A percentile compares a stretch with the other conserved stretches of the same genome.
Conservation (phyloP, 805 yeast species). For the Grigorovia yakushimaensis region DNA sequence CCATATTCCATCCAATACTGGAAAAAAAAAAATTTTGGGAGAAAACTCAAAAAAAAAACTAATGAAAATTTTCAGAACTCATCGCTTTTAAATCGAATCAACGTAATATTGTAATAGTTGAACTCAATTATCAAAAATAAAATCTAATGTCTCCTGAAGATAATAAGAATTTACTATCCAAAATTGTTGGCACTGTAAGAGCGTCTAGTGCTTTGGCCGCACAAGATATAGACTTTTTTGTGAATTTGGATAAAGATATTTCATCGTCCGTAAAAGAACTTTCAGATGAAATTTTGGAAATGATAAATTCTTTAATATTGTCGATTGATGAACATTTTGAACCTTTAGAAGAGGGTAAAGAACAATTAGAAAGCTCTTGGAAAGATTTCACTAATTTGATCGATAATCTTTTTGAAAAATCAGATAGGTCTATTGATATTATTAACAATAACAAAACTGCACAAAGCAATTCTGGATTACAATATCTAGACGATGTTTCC, state of each 20-base stretch:
- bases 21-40: too few species aligned
- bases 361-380: constrained; percentile 44
- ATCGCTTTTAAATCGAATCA: too few species aligned
- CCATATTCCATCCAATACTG: too few species aligned
- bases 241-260: constrained; percentile 46
- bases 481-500: constrained; percentile 42
- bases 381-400: constrained; percentile 47
- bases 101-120: too few species aligned
- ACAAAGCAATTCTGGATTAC: constrained; percentile 18
- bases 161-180: constrained; percentile 5
- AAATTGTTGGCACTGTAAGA: constrained; percentile 39
- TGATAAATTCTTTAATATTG: constrained; percentile 38
- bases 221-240: constrained; percentile 71
- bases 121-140: too few species aligned
- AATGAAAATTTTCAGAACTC: too few species aligned
- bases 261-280: constrained; percentile 32
- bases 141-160: constrained; percentile 1
- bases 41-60: too few species aligned
- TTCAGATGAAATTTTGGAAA: constrained; percentile 34
- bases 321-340: constrained; percentile 29
- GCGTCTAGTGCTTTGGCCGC: constrained; percentile 62
- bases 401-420: constrained; percentile 65
- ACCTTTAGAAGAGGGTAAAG: constrained; percentile 29
- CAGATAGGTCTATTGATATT: constrained; percentile 58
- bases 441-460: constrained; percentile 16